Evolutionary conservation across 164 flowering plant genomes (phyloP).

Genomic region (Macadamia integrifolia): DNA sequence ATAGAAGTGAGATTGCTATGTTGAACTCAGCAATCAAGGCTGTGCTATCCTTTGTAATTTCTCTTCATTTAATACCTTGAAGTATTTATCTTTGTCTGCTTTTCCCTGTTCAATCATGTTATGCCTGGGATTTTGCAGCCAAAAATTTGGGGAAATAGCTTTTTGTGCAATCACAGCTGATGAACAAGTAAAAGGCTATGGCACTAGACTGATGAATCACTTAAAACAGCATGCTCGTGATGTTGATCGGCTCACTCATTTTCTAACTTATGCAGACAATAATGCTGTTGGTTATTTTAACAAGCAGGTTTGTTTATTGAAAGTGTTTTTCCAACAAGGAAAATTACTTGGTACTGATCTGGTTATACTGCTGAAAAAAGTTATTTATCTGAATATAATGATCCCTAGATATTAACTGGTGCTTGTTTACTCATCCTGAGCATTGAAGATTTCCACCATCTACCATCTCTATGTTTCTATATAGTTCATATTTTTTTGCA

Average conservation of each 20-base stretch:
- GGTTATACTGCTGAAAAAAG: too few species aligned
- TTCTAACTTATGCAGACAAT: slow-evolving; percentile 96
- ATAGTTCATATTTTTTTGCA: too few species aligned
- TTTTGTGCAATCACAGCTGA: slow-evolving; percentile 97
- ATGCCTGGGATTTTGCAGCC: slow-evolving; percentile 37
- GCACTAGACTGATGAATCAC: slow-evolving; percentile 97
- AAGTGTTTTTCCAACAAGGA: slow-evolving; percentile 1
- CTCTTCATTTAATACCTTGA: background rate
- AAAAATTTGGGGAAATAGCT: slow-evolving; percentile 97
- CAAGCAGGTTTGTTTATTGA: slow-evolving; percentile 61
- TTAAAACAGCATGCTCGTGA: slow-evolving; percentile 98
- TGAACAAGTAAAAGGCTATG: slow-evolving; percentile 99
- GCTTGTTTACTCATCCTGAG: too few species aligned
- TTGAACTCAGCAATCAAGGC: background rate
- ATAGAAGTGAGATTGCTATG: background rate
- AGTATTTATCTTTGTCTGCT: background rate
- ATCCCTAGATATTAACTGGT: too few species aligned
- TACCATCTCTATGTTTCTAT: too few species aligned
- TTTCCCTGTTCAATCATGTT: background rate
- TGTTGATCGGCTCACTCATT: slow-evolving; percentile 90
- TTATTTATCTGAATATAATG: too few species aligned
- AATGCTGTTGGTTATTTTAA: slow-evolving; percentile 96
- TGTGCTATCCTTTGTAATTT: background rate
- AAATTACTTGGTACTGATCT: too few species aligned
- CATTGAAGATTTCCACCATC: too few species aligned